Conservation (phyloP, 805 yeast species). For the Gaillardinia entomophila region DNA sequence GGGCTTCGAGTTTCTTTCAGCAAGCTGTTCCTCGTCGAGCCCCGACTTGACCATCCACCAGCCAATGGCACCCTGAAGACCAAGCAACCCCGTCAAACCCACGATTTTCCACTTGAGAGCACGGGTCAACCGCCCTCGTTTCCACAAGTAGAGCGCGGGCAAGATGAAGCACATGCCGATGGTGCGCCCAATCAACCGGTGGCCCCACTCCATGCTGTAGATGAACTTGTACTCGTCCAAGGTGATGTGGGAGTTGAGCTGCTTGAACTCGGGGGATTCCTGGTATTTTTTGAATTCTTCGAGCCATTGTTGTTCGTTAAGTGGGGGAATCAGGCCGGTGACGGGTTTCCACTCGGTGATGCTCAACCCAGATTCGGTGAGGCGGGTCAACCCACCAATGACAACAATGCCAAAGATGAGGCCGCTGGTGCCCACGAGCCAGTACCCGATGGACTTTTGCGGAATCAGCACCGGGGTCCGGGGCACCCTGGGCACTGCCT, state of each 20-base stretch:
- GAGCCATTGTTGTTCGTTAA: conserved; percentile 77
- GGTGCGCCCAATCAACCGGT: conserved; percentile 84
- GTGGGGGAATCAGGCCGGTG: conserved; percentile 90
- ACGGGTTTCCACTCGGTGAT: conserved; percentile 99
- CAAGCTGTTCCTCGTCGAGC: conserved; percentile 70
- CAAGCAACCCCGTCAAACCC: conserved; percentile 72
- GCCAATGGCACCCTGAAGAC: conserved; percentile 92
- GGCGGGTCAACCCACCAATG: conserved; percentile 92
- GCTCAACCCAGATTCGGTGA: conserved; percentile 92
- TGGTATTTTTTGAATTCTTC: conserved; percentile 76
- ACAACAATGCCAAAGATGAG: conserved; percentile 92
- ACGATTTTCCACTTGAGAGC: conserved; percentile 63
- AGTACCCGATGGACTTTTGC: conserved; percentile 58
- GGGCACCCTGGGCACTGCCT: not conserved
- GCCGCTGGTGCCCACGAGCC: conserved; percentile 84
- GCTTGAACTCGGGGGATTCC: conserved; percentile 85
- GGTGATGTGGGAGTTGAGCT: conserved; percentile 81
- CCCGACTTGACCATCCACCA: conserved; percentile 99
- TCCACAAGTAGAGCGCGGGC: conserved; percentile 82
- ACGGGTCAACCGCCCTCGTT: conserved; percentile 56
- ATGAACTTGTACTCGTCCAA: conserved; percentile 92
- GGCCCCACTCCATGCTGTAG: conserved; percentile 97
- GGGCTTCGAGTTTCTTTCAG: conserved; percentile 85
- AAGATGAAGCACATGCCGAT: conserved; percentile 78
- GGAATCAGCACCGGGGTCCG: conserved; percentile 11